A percentile compares a stretch with the other conserved stretches of the same genome.
These are phyloP conservation scores for Chytridiales sp. DNA, from an alignment of 371 early-diverging fungal genomes.

Conservation along the genomic window DNA sequence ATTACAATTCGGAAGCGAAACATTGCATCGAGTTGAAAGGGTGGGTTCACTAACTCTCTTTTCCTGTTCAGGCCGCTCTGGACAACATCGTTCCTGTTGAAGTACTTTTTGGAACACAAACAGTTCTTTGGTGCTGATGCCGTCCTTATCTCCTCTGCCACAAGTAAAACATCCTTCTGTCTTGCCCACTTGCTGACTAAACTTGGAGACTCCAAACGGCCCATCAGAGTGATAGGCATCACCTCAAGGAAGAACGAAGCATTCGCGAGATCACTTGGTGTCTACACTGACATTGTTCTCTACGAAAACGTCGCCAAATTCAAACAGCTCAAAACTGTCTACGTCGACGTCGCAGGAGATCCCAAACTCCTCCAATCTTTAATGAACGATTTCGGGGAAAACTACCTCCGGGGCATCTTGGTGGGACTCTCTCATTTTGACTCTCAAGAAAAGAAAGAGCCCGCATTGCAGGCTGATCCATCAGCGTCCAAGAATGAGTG, in stretches of 20 bases:
- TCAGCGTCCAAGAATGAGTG: neutral
- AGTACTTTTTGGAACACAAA: constrained; percentile 25
- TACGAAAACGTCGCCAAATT: constrained; percentile 48
- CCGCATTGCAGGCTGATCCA: neutral
- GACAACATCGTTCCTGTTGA: constrained; percentile 38
- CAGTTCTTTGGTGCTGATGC: constrained; percentile 29
- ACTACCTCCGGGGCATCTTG: constrained; percentile 2
- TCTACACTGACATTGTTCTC: constrained; percentile 20
- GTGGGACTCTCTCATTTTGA: constrained; percentile 27
- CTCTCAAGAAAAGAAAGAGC: neutral
- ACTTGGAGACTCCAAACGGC: neutral
- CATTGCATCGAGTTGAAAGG: too few species aligned
- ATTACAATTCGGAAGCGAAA: constrained; percentile 25
- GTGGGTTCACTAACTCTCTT: constrained; percentile 22
- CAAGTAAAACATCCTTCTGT: constrained; percentile 38
- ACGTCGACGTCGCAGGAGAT: constrained; percentile 31
- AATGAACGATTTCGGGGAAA: neutral
- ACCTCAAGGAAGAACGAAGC: constrained; percentile 19
- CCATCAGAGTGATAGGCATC: constrained; percentile 19
- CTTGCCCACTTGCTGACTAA: constrained; percentile 24
- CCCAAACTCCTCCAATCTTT: neutral
- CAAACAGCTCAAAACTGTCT: neutral
- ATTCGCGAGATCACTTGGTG: constrained; percentile 18
- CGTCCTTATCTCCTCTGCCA: constrained; percentile 34
- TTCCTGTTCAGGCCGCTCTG: constrained; percentile 38